Base-by-base conservation (phyloP, 2,329 filamentous ascomycete species). In the Beauveria caledonica region DNA sequence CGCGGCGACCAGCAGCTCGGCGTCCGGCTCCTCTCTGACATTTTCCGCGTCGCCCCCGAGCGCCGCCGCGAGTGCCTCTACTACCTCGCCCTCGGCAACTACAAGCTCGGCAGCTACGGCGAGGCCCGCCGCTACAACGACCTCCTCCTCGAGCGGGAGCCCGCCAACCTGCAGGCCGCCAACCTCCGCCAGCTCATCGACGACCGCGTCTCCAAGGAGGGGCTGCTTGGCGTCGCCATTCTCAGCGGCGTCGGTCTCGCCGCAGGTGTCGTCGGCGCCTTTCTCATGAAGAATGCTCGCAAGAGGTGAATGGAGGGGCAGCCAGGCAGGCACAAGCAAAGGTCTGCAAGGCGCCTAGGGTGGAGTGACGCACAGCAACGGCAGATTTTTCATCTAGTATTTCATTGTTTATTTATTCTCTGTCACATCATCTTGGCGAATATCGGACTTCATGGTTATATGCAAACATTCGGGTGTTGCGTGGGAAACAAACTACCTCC, bases 11-110 rank as follows among this genome's bases (percentile, higher is more conserved):
- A 97, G 74, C 93, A 97, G 80, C 86, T 94, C 74, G 93, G 93
- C 68, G 92, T 97, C 64, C 90, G 90, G 66, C 85, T 97, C 39
- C 87, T 97, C 62, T 92, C 91, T 67, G 93, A 97, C 67, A 99
- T 99, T 77, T 99, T 97, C 82, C 91, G 93, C 72, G 87, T 87
- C 62, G 89, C 91, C 40, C 92, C 91, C 66, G 94, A 97, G 75
- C 90, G 94, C 68, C 88, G 94, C 71, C 88, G 94, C 70, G 94
- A 99, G 82, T 99, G 94, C 72, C 89, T 99, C 63, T 99, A 97
- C 80, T 99, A 99, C 77, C 86, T 99, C 58, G 94, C 91, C 27
- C 84, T 99, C 36, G 94, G 94, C 64, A 96, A 97, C 80, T 97
- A 93, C 84, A 97, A 97, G 80, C 85, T 99, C 51, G 93, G 92